Percentiles rank a stretch among this genome's conserved stretches.
phyloP scores from a whole-genome alignment of 73 alveolate species.

The Tetrahymena thermophila region DNA sequence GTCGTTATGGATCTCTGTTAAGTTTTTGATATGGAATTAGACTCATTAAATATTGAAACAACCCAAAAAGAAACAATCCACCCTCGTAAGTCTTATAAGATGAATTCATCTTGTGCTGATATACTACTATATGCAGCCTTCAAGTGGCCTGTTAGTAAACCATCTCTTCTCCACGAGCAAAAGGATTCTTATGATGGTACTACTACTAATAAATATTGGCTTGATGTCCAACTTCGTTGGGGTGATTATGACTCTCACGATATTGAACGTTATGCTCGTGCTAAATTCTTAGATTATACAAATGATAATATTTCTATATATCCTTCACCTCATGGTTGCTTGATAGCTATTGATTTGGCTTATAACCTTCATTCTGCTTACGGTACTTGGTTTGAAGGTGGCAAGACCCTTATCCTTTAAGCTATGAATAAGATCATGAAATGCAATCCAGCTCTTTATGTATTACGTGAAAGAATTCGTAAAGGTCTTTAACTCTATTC shows the following conservation, averaged over 20 bases:
- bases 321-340: constrained; percentile 99
- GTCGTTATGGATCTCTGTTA: constrained; percentile 99
- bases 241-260: constrained; percentile 99
- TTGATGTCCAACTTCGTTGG: constrained; percentile 99
- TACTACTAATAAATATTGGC: constrained; percentile 97
- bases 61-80: constrained; percentile 99
- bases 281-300: constrained; percentile 99
- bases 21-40: constrained; percentile 98
- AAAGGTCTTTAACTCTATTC: constrained; percentile 98
- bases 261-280: constrained; percentile 99
- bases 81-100: constrained; percentile 98
- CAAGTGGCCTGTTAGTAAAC: constrained; percentile 99
- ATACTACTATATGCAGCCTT: constrained; percentile 95
- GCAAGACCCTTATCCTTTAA: constrained; percentile 87
- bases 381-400: constrained; percentile 98
- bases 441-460: constrained; percentile 99
- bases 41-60: constrained; percentile 96
- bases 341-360: constrained; percentile 97
- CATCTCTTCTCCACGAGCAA: constrained; percentile 92
- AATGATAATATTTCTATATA: constrained; percentile 97
- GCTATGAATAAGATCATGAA: constrained; percentile 99
- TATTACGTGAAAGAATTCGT: constrained; percentile 98
- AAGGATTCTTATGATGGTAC: constrained; percentile 96
- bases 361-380: constrained; percentile 98
- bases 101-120: constrained; percentile 99